Evolutionary conservation across 1,284 basidiomycete species (phyloP).

Genomic region (Leccinum solheimii): DNA sequence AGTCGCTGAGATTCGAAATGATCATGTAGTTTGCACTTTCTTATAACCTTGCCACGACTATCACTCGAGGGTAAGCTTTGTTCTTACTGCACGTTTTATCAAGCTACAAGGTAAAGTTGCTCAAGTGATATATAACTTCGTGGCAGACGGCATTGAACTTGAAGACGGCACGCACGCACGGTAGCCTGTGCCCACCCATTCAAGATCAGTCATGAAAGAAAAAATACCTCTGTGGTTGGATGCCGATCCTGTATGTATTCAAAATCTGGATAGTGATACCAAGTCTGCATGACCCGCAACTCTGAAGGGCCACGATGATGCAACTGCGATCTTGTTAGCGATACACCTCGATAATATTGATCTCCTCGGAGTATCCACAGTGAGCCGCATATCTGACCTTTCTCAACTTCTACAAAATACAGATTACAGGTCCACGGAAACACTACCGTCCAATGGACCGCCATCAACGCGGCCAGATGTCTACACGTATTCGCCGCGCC

Average conservation of each 20-base stretch:
- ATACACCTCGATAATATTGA: slow-evolving; percentile 60
- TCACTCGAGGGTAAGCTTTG: too few species aligned
- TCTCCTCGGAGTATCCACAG: slow-evolving; percentile 76
- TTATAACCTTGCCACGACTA: too few species aligned
- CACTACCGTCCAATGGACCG: slow-evolving; percentile 60
- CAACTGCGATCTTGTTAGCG: slow-evolving; percentile 75
- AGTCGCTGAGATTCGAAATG: too few species aligned
- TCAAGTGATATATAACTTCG: too few species aligned
- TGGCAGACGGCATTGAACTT: too few species aligned
- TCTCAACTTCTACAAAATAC: background rate
- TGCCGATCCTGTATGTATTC: slow-evolving; percentile 50
- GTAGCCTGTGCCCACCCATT: background rate
- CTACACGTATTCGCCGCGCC: slow-evolving; percentile 69
- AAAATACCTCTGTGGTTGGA: slow-evolving; percentile 49
- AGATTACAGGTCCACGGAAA: slow-evolving; percentile 72
- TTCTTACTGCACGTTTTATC: too few species aligned
- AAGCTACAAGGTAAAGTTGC: too few species aligned
- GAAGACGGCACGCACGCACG: too few species aligned
- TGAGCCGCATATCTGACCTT: too few species aligned
- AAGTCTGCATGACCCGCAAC: background rate
- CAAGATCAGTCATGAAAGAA: slow-evolving; percentile 10
- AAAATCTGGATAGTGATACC: background rate
- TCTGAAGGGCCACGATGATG: slow-evolving; percentile 81
- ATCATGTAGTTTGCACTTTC: too few species aligned
- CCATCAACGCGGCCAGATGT: slow-evolving; percentile 71